Base-by-base conservation (phyloP, 352 stramenopile species). In the Aphanomyces invadans region DNA sequence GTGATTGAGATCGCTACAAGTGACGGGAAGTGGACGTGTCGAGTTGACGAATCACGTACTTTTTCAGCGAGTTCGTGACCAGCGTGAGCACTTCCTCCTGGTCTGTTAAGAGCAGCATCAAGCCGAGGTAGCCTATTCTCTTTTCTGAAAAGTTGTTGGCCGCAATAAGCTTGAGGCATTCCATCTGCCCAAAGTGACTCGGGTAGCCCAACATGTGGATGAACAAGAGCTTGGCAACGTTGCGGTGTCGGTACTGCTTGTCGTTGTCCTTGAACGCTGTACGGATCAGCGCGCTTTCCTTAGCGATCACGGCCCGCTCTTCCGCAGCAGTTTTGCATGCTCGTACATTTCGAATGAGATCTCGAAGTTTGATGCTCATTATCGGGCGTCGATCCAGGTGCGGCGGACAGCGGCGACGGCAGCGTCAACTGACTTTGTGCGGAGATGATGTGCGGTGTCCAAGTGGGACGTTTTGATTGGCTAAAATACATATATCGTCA, bases 201-300 rank as follows among this genome's bases (percentile, higher is more conserved):
- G 97, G 96, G 76, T 99, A 99, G n/a, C 97, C 97, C 25, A 99
- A 81, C 96, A 99, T 99, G 84, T 99, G 97, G 79, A 99, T 99
- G 76, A 99, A 99, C 3, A 99, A 81, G 63, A 99, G 79, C 74
- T 99, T 99, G 48, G 97, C 96, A 48, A 99, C 96, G 76, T 99
- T 99, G 46, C 96, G 92, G 76, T 99, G 95, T 54, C 95, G 91
- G 81, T 98, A 98, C 73, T 98, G 89, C 73, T 89, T 96, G 76
- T 96, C 89, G 66, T 98, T 88, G 63, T 99, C 97, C 70, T 98
- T 98, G 78, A 99, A 99, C 10, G 96, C 96, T 25, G 97, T 99
- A 69, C 97, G 92, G 75, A 99, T 99, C 49, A 99, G 87, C 38
- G 97, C 97, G 68, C 90, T 98, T 78, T 99, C 97, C 76, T 99